A percentile compares a stretch with the other conserved stretches of the same genome.
These are phyloP conservation scores for Russula earlei DNA, from an alignment of 768 basidiomycete genomes.

Conservation along the genomic window DNA sequence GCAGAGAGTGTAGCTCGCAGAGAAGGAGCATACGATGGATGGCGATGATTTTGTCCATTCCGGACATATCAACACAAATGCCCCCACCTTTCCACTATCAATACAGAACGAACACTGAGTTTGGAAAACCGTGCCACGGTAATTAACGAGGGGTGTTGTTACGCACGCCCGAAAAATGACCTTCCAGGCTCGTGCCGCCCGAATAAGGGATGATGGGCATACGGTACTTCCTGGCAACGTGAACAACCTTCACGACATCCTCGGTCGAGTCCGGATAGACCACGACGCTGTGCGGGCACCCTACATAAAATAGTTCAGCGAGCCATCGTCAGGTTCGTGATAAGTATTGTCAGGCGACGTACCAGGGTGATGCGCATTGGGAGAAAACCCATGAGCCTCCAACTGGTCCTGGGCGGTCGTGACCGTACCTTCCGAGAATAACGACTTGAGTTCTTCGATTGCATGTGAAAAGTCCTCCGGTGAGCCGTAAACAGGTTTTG, in stretches of 20 bases:
- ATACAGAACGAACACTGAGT: not conserved
- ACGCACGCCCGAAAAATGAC: conserved; percentile 58
- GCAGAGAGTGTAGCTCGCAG: not conserved
- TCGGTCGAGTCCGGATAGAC: conserved; percentile 63
- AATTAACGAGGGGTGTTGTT: not conserved
- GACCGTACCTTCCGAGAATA: conserved; percentile 12
- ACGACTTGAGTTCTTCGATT: conserved; percentile 22
- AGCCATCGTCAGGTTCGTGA: not conserved
- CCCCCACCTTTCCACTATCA: conserved; percentile 36
- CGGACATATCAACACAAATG: conserved; percentile 70
- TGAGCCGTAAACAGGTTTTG: conserved; percentile 21
- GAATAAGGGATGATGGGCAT: conserved; percentile 76
- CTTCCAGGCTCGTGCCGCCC: conserved; percentile 77
- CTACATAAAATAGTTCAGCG: conserved; percentile 26
- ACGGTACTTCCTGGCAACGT: conserved; percentile 59
- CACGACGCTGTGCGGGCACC: conserved; percentile 44
- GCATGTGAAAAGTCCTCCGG: conserved; percentile 24
- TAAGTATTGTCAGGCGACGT: not conserved
- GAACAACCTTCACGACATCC: conserved; percentile 73
- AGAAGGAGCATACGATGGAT: conserved; percentile 48
- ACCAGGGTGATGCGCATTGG: conserved; percentile 22
- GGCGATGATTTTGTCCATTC: conserved; percentile 70
- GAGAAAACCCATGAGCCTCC: conserved; percentile 23
- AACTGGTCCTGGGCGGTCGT: conserved; percentile 21
- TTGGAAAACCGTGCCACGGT: not conserved